phyloP scores from a whole-genome alignment of 306 rosid species.

The Lupinus albus region DNA sequence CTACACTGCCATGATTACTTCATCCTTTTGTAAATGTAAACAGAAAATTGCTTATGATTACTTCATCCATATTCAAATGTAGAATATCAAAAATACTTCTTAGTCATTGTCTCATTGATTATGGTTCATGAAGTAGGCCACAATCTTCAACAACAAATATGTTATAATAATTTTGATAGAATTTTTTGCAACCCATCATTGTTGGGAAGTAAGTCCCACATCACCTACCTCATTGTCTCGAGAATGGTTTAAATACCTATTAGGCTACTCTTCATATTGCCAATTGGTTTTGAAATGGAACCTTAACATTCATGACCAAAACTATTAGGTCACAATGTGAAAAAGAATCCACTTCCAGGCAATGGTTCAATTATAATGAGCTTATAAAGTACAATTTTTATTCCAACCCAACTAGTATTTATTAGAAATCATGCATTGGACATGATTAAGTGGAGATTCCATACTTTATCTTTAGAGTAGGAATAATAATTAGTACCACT shows the following conservation, averaged over 20 bases:
- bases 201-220: too few relatives aligned
- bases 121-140: too few relatives aligned
- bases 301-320: too few relatives aligned
- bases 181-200: not conserved
- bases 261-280: too few relatives aligned
- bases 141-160: too few relatives aligned
- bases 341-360: conserved; percentile 39
- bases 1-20: not conserved
- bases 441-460: conserved; percentile 36
- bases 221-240: too few relatives aligned
- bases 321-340: conserved; percentile 23
- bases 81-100: not conserved
- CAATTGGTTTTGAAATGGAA: too few relatives aligned
- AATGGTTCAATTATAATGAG: conserved; percentile 54
- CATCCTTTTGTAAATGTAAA: not conserved
- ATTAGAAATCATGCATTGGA: conserved; percentile 47
- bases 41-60: not conserved
- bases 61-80: not conserved
- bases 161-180: not conserved
- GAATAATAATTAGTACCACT: conserved; percentile 35
- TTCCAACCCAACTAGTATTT: conserved; percentile 44
- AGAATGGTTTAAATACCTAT: too few relatives aligned
- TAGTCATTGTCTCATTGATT: conserved; percentile 4
- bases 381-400: conserved; percentile 32
- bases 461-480: conserved; percentile 34